phyloP scores from a whole-genome alignment of 164 flowering plant species.

The Vitis vinifera region ASM3070453v1 NC_081823.1:8531501-8532000 shows the following conservation, averaged over 20 bases:
- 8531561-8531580: too few species aligned
- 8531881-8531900: conserved; percentile 70
- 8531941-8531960: conserved; percentile 79
- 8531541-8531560: too few species aligned
- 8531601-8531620: too few species aligned
- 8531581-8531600: too few species aligned
- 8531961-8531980: conserved; percentile 49
- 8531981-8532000: conserved; percentile 86
- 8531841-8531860: conserved; percentile 81
- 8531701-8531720: conserved; percentile 59
- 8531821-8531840: conserved; percentile 68
- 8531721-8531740: conserved; percentile 59
- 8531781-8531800: conserved; percentile 77
- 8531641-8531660: background rate
- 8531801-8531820: conserved; percentile 65
- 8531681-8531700: conserved; percentile 92
- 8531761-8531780: conserved; percentile 80
- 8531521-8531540: too few species aligned
- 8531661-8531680: conserved; percentile 76
- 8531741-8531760: conserved; percentile 83
- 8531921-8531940: conserved; percentile 97
- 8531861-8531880: conserved; percentile 82
- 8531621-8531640: background rate
- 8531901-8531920: conserved; percentile 78
- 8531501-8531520: too few species aligned